These are phyloP conservation scores for Globisporangium sylvaticum DNA, from an alignment of 352 stramenopile species.

Conservation along the genomic window DNA sequence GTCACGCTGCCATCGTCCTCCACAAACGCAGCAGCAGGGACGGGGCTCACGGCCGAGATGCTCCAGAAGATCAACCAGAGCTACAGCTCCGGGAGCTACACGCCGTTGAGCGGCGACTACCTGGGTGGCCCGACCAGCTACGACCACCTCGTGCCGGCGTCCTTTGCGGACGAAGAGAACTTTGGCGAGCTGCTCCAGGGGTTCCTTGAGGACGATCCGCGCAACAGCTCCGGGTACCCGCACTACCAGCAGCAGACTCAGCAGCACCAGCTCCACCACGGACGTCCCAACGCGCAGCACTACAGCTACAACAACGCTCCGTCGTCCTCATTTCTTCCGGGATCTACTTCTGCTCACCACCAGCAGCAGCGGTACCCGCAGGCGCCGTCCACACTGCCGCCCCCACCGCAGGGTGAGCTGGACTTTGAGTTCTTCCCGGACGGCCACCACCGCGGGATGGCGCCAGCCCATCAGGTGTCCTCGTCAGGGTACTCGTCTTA, in stretches of 20 bases:
- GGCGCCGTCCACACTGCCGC: slow-evolving; percentile 17
- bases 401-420: slow-evolving; percentile 16
- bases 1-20: not conserved
- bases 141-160: slow-evolving; percentile 48
- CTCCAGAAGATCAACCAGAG: slow-evolving; percentile 21
- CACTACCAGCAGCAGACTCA: slow-evolving; percentile 21
- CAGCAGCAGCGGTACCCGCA: slow-evolving; percentile 18
- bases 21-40: not conserved
- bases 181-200: slow-evolving; percentile 69
- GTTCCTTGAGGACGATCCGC: slow-evolving; percentile 68
- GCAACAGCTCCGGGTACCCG: slow-evolving; percentile 13
- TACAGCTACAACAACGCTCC: slow-evolving; percentile 8
- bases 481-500: not conserved
- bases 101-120: slow-evolving; percentile 25
- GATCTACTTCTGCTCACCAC: slow-evolving; percentile 13
- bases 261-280: slow-evolving; percentile 14
- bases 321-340: slow-evolving; percentile 1
- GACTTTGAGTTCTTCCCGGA: slow-evolving; percentile 28
- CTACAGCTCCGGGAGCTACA: slow-evolving; percentile 28
- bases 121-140: slow-evolving; percentile 23
- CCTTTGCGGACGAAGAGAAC: slow-evolving; percentile 60
- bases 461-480: not conserved
- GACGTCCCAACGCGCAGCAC: not conserved
- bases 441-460: slow-evolving; percentile 2
- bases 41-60: slow-evolving; percentile 13